These are phyloP conservation scores for Oryza glumipatula DNA, from an alignment of 176 grass and related monocot genomes.

Conservation along the genomic window DNA sequence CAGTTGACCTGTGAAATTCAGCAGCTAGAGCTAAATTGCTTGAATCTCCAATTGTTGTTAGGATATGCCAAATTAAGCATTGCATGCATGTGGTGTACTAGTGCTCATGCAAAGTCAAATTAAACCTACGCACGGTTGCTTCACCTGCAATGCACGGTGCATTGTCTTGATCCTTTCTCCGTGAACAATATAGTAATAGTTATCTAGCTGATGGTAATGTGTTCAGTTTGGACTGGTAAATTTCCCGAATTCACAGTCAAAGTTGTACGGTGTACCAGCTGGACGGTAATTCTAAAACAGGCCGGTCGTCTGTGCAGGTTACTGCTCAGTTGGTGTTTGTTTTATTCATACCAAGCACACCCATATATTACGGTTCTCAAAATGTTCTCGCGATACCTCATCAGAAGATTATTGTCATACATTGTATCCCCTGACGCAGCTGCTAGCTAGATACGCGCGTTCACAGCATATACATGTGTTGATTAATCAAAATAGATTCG, in stretches of 20 bases:
- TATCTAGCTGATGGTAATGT: too few species aligned
- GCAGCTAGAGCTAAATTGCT: neutral
- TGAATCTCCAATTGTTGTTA: neutral
- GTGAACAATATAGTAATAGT: neutral
- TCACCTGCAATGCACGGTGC: constrained; percentile 30
- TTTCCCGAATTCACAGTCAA: neutral
- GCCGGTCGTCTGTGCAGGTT: neutral
- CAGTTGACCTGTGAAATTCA: constrained; percentile 7
- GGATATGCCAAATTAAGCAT: constrained; percentile 5
- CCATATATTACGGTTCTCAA: neutral
- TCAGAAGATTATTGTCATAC: too few species aligned
- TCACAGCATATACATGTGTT: too few species aligned
- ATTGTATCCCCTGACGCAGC: too few species aligned
- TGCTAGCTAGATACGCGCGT: too few species aligned
- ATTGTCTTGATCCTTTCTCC: constrained; percentile 17
- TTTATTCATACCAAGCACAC: neutral
- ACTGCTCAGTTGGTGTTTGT: neutral
- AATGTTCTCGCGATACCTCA: neutral
- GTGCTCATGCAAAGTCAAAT: constrained; percentile 1
- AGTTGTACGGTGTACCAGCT: neutral
- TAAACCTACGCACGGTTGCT: constrained; percentile 33
- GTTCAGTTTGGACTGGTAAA: too few species aligned
- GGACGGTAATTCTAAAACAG: neutral
- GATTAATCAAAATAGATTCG: too few species aligned
- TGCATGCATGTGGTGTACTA: neutral